Evolutionary conservation across 257 asterid species (phyloP).

Genomic region (Solanum clarkiae): DNA sequence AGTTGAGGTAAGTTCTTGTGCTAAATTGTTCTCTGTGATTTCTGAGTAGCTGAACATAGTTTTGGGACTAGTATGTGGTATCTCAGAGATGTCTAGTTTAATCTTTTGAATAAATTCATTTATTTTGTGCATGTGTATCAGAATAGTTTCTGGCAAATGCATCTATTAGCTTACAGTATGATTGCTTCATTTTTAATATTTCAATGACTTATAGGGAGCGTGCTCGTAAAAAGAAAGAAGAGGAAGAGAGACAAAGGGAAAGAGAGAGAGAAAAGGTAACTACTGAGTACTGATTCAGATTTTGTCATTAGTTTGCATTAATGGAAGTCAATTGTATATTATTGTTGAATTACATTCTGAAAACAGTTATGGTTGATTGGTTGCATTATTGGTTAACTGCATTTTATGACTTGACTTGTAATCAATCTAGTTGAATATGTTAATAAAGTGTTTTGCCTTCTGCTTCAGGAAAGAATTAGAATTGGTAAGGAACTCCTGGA

Average conservation of each 20-base stretch:
- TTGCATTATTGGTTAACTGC: neutral
- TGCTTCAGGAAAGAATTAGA: conserved; percentile 84
- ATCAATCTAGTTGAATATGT: neutral
- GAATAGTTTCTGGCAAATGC: neutral
- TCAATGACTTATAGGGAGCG: conserved; percentile 48
- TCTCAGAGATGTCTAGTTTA: neutral
- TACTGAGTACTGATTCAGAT: neutral
- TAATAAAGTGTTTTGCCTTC: conserved; percentile 4
- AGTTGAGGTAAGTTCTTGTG: conserved; percentile 42
- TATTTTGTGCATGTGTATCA: neutral
- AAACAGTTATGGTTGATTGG: neutral
- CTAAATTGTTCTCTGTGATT: neutral
- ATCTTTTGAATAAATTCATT: neutral
- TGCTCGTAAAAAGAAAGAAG: conserved; percentile 94
- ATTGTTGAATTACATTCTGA: neutral
- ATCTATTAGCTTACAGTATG: neutral
- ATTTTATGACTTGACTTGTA: neutral
- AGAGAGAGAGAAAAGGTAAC: conserved; percentile 82
- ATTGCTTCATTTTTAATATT: neutral
- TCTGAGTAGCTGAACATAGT: neutral
- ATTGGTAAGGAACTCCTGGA: conserved; percentile 81
- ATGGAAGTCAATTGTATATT: neutral
- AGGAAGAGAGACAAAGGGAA: conserved; percentile 83
- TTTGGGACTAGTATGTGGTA: neutral
- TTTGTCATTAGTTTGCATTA: neutral